Evolutionary conservation across 768 basidiomycete genomes (phyloP).

Genomic region (Nevesoporus exiguus): DNA sequence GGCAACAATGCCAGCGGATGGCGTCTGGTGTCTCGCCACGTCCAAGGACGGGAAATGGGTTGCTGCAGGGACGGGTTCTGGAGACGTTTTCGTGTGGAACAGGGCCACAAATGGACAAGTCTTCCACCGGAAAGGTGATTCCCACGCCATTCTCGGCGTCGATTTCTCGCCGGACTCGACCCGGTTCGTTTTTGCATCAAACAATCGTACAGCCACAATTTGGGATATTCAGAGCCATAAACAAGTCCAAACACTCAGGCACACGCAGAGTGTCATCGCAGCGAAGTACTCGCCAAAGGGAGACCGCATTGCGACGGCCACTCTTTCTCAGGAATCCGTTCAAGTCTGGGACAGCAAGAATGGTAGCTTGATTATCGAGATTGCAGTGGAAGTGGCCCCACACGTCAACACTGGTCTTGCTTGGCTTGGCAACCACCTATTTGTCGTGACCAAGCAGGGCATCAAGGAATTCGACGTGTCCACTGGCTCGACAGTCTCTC

Average conservation of each 20-base stretch:
- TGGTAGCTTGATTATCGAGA: background rate
- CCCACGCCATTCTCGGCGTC: background rate
- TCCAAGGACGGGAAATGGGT: background rate
- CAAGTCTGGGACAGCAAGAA: background rate
- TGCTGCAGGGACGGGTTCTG: background rate
- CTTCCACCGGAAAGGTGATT: background rate
- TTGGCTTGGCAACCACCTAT: background rate
- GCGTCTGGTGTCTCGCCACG: background rate
- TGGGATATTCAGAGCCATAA: background rate
- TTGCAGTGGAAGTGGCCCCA: background rate
- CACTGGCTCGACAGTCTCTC: background rate
- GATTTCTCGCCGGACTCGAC: background rate
- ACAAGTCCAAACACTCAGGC: background rate
- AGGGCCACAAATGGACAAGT: background rate
- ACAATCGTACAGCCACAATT: background rate
- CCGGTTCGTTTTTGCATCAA: background rate
- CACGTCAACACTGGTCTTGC: background rate
- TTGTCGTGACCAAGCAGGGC: background rate
- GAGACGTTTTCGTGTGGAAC: background rate
- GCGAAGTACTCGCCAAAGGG: background rate
- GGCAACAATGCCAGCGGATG: background rate
- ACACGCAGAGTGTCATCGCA: background rate
- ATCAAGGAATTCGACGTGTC: background rate
- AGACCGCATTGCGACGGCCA: background rate
- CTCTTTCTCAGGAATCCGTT: background rate